Evolutionary conservation across 768 basidiomycete species (phyloP), one percentile per base, ranked within the genome.

Genomic region (Boletus pseudo-olivaceus): DNA sequence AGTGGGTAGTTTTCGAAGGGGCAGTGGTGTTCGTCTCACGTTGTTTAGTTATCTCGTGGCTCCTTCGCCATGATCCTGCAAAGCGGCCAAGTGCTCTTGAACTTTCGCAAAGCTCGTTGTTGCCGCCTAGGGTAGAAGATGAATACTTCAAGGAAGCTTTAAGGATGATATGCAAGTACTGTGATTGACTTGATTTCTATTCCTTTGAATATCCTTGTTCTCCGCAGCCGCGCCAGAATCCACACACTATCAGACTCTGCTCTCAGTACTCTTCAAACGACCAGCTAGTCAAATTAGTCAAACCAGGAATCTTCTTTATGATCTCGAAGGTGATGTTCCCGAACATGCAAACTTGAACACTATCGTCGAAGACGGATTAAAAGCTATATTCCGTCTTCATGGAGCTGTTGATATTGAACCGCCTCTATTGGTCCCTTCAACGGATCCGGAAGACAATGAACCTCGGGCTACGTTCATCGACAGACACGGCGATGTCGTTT

Each of bases 401-500:
- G 95, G 95, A 7, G 94, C 95, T 4, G 83, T 96, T 1, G 84
- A 93, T 58, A 86, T 87, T 71, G 89, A 90, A 60, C 87, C 93
- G 1, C 88, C 93, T 0, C 70, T 95, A n/a, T 75, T 97, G 11
- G 82, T 92, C 67, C 94, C 89, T 1, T 76, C 82, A 2, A 76
- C 81, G 45, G 78, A 84, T 30, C 72, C 77, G 4, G 82, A 83
- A 17, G 85, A 89, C 30, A 82, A 85, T 32, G 78, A 78, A 39
- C 80, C 77, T 7, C 82, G 85, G 29, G 90, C 88, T 3, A 75
- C 83, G 7, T 83, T 92, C 59, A 79, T 98, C 30, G 94, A 96
- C 71, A 75, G 82, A 43, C 85, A 86, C 52, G 92, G 89, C 2
- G 88, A 91, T 58, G 75, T 89, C 0, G 84, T 93, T 7, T 76